phyloP scores from a whole-genome alignment of 305 asterid species.

The Striga hermonthica region DNA sequence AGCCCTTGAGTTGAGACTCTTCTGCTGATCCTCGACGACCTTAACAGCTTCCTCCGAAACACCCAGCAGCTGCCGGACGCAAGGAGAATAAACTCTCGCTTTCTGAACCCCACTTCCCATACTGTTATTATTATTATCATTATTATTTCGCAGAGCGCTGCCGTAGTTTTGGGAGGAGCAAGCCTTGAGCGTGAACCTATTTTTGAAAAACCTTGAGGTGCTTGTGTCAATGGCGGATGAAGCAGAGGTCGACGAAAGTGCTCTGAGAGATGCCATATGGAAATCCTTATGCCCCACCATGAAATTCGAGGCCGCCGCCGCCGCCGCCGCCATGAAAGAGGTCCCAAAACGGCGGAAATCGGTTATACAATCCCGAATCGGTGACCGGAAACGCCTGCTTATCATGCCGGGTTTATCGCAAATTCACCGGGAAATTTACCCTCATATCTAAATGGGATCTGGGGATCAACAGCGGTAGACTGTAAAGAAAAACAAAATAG shows the following conservation, averaged over 20 bases:
- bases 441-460: constrained; percentile 4
- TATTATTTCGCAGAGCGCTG: constrained; percentile 32
- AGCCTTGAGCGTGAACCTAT: constrained; percentile 32
- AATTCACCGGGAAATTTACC: constrained; percentile 18
- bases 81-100: constrained; percentile 38
- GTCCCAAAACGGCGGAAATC: constrained; percentile 21
- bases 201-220: constrained; percentile 14
- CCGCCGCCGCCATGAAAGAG: constrained; percentile 32
- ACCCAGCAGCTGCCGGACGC: constrained; percentile 35
- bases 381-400: constrained; percentile 29
- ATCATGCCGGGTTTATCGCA: constrained; percentile 41
- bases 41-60: constrained; percentile 40
- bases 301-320: constrained; percentile 29
- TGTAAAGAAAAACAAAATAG: neutral
- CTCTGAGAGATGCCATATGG: constrained; percentile 31
- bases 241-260: constrained; percentile 28
- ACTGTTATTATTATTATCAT: constrained; percentile 18
- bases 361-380: neutral
- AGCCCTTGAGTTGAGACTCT: constrained; percentile 27
- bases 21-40: constrained; percentile 37
- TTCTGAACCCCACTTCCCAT: constrained; percentile 30
- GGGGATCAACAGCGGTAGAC: neutral
- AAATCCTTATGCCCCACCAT: constrained; percentile 32
- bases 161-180: constrained; percentile 37
- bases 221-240: constrained; percentile 25